phyloP scores from a whole-genome alignment of 2,329 filamentous ascomycete genomes.

The Pyricularia sp. region DNA sequence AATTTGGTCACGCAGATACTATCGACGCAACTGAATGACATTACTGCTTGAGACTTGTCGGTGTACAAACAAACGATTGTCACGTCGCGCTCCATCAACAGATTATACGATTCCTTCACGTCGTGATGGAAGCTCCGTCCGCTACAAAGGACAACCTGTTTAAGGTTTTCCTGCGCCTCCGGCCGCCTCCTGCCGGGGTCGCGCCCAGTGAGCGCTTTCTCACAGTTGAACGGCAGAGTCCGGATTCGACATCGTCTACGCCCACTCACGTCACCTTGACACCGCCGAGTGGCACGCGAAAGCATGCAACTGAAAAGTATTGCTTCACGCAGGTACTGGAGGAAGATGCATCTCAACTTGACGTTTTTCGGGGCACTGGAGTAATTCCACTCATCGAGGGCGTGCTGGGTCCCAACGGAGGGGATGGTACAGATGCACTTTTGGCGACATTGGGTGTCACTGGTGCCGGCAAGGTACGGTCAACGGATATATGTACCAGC shows the following conservation, averaged over 20 bases:
- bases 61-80: neutral
- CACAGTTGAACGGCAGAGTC: slow-evolving; percentile 46
- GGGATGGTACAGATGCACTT: slow-evolving; percentile 75
- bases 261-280: slow-evolving; percentile 64
- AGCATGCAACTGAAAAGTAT: slow-evolving; percentile 84
- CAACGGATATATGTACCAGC: neutral
- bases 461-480: slow-evolving; percentile 81
- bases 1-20: neutral
- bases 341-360: slow-evolving; percentile 70
- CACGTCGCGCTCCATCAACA: neutral
- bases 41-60: neutral
- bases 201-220: slow-evolving; percentile 56
- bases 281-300: slow-evolving; percentile 64
- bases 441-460: slow-evolving; percentile 88
- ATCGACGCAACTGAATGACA: neutral
- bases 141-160: slow-evolving; percentile 49
- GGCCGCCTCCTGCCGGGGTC: slow-evolving; percentile 43
- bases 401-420: slow-evolving; percentile 58
- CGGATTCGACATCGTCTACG: slow-evolving; percentile 15
- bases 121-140: slow-evolving; percentile 22
- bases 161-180: slow-evolving; percentile 79
- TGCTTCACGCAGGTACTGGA: slow-evolving; percentile 90
- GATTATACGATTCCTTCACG: neutral
- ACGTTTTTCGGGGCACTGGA: slow-evolving; percentile 72
- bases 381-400: slow-evolving; percentile 66